Conservation (phyloP, 305 asterid species). For the Rubia tinctorum region DNA sequence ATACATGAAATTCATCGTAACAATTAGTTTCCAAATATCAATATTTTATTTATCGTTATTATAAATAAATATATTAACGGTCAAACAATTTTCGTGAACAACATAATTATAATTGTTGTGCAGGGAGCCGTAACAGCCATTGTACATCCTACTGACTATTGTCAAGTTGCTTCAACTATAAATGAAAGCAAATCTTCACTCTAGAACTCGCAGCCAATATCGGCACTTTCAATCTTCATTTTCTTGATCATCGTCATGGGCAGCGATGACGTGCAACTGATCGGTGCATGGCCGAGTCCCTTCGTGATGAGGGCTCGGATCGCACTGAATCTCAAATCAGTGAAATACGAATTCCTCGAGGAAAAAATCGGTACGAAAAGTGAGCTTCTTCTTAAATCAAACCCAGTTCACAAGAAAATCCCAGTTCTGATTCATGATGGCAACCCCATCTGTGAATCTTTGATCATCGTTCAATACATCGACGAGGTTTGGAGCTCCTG, state of each 20-base stretch:
- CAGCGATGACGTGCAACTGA: slow-evolving; percentile 27
- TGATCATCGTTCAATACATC: slow-evolving; percentile 9
- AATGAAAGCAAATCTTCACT: not conserved
- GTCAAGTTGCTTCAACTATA: not conserved
- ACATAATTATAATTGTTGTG: too few relatives aligned
- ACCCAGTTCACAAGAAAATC: slow-evolving; percentile 13
- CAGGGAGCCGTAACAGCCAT: too few relatives aligned
- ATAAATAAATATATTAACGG: too few relatives aligned
- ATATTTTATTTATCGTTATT: too few relatives aligned
- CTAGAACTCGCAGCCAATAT: not conserved
- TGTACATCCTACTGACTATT: too few relatives aligned
- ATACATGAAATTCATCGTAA: too few relatives aligned
- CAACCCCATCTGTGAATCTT: slow-evolving; percentile 8
- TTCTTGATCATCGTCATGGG: slow-evolving; percentile 22
- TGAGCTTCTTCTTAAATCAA: slow-evolving; percentile 7
- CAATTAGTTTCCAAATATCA: too few relatives aligned
- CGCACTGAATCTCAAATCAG: slow-evolving; percentile 36
- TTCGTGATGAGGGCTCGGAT: slow-evolving; percentile 35
- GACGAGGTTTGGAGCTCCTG: slow-evolving; percentile 13
- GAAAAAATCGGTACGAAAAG: slow-evolving; percentile 11
- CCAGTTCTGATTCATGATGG: slow-evolving; percentile 9
- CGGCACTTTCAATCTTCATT: not conserved
- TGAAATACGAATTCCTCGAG: slow-evolving; percentile 34
- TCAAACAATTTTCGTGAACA: too few relatives aligned
- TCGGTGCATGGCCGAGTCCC: slow-evolving; percentile 44